Evolutionary conservation across 2,329 filamentous ascomycete genomes (phyloP).

Genomic region (Apiospora aurea): DNA sequence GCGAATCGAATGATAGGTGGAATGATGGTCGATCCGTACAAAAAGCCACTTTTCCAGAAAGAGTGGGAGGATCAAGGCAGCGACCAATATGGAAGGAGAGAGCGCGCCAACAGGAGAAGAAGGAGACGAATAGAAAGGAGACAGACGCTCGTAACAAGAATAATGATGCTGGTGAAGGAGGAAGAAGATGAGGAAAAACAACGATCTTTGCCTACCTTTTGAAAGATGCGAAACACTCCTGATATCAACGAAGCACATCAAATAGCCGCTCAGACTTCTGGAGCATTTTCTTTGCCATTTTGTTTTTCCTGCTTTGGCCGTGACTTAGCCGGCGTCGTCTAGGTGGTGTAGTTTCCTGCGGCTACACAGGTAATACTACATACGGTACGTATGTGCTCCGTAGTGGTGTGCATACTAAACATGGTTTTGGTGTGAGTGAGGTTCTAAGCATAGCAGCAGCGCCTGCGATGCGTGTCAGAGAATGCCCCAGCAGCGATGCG

Average conservation of each 20-base stretch:
- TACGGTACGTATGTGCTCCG: neutral
- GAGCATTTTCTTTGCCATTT: constrained; percentile 23
- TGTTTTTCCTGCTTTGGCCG: neutral
- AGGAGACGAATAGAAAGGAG: constrained; percentile 26
- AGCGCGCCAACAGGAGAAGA: constrained; percentile 18
- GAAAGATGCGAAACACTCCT: constrained; percentile 31
- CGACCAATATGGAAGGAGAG: constrained; percentile 1
- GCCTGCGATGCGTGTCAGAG: constrained; percentile 19
- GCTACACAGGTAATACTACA: constrained; percentile 6
- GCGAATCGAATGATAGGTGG: constrained; percentile 4
- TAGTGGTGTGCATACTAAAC: constrained; percentile 2
- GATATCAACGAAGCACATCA: constrained; percentile 36
- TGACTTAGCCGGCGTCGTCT: neutral
- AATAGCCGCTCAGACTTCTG: constrained; percentile 32
- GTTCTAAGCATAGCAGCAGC: constrained; percentile 27
- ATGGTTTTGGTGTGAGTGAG: neutral
- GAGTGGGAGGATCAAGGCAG: constrained; percentile 25
- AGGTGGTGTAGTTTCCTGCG: neutral
- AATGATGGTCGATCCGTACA: constrained; percentile 25
- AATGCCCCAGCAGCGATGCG: constrained; percentile 26
- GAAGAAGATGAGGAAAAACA: constrained; percentile 22
- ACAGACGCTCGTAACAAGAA: constrained; percentile 26
- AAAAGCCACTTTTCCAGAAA: constrained; percentile 33
- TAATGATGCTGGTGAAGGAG: constrained; percentile 31
- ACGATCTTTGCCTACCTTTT: constrained; percentile 28